Conservation (phyloP, 352 stramenopile genomes). For the Globisporangium emineosum region DNA sequence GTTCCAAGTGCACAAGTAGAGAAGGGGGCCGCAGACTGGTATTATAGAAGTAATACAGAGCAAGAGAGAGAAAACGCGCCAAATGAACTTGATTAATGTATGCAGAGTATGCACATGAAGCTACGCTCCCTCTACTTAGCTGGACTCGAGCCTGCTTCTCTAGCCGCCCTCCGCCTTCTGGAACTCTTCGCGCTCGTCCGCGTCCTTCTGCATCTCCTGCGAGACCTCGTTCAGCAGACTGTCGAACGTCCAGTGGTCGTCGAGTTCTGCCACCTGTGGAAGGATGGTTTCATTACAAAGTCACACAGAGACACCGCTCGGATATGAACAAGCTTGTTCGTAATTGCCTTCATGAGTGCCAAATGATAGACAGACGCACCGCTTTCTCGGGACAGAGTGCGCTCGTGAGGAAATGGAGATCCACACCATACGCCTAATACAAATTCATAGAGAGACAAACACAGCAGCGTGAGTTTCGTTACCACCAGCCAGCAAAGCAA, state of each 20-base stretch:
- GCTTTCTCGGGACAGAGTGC: slow-evolving; percentile 68
- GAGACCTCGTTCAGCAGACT: slow-evolving; percentile 76
- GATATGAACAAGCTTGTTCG: not conserved
- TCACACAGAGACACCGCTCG: not conserved
- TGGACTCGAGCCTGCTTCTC: not conserved
- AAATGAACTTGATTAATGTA: not conserved
- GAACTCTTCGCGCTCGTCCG: slow-evolving; percentile 76
- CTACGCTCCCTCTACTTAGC: not conserved
- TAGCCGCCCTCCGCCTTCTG: slow-evolving; percentile 33
- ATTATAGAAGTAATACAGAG: not conserved
- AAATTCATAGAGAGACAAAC: not conserved
- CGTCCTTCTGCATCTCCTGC: slow-evolving; percentile 73
- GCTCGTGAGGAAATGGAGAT: slow-evolving; percentile 64
- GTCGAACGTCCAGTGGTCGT: slow-evolving; percentile 77
- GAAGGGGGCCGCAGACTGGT: not conserved
- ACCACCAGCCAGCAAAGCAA: not conserved
- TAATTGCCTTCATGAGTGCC: not conserved
- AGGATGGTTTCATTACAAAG: not conserved
- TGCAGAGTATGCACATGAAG: not conserved
- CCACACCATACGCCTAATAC: slow-evolving; percentile 49
- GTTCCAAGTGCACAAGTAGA: slow-evolving; percentile 77
- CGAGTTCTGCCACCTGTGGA: slow-evolving; percentile 51
- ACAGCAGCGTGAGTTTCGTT: not conserved
- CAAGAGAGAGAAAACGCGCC: not conserved
- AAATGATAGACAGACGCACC: slow-evolving; percentile 24